These are phyloP conservation scores for Phytophthora meadii DNA, from an alignment of 352 stramenopile genomes.

Conservation along the genomic window DNA sequence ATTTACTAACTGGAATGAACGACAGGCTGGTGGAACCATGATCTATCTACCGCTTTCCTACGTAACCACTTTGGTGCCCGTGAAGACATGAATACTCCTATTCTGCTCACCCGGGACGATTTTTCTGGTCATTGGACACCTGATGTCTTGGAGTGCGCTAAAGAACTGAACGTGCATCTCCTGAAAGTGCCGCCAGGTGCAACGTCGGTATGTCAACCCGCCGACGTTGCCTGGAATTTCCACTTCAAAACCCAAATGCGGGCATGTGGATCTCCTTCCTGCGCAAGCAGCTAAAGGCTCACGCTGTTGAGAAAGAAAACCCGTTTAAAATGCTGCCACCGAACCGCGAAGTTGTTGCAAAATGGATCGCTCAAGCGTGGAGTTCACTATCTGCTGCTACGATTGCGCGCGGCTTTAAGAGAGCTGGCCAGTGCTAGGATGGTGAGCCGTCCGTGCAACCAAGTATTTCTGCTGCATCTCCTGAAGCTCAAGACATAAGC, in stretches of 20 bases:
- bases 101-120: slow-evolving; percentile 10
- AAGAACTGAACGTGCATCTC: not conserved
- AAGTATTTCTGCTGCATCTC: too few species aligned
- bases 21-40: not conserved
- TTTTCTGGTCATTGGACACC: not conserved
- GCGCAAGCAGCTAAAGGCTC: not conserved
- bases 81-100: not conserved
- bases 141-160: not conserved
- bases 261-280: not conserved
- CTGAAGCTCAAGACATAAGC: not conserved
- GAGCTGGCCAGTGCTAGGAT: too few species aligned
- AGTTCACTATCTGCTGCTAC: too few species aligned
- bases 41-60: not conserved
- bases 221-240: slow-evolving; percentile 2
- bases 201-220: slow-evolving; percentile 4
- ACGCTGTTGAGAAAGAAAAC: too few species aligned
- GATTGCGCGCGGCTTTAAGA: too few species aligned
- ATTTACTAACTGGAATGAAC: not conserved
- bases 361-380: too few species aligned
- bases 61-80: not conserved
- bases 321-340: too few species aligned
- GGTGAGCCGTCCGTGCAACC: too few species aligned
- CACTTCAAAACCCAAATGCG: slow-evolving; percentile 1
- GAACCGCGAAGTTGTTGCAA: too few species aligned
- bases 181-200: not conserved